Base-by-base conservation (phyloP, 495 filamentous ascomycete genomes). In the Hyaloscypha bicolor region DNA sequence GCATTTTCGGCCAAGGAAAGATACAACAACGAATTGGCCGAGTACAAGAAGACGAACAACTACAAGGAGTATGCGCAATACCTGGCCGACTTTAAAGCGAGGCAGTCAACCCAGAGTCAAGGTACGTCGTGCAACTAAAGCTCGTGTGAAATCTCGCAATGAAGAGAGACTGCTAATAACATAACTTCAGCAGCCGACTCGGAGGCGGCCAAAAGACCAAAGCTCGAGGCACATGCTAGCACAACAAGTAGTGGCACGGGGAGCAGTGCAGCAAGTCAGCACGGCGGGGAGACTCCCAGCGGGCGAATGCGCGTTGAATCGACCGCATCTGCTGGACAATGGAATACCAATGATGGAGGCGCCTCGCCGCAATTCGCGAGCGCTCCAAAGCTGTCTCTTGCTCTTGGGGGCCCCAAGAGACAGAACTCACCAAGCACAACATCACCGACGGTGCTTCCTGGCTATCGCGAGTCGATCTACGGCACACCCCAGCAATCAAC, bases 31-130 rank as follows among this genome's bases (percentile, higher is more conserved):
- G 87, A 90, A 66, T 77, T 93, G 35, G 78, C 81, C 35, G 83
- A 88, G 42, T 93, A 93, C 77, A 93, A 92, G 73, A 90, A 90
- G 75, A 93, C 91, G 8, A 66, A 76, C 60, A 77, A 79, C 53
- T 90, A 83, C 74, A 83, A 74, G 57, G 83, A 85, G 61, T 92
- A 92, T 70, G 75, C 77, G 48, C 75, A 84, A 37, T 93, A 93
- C 76, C 79, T 93, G 19, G 82, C 83, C 16, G 91, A 93, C 5
- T 93, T 93, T 78, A 91, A 88, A 71, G 82, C 83, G 30, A 89
- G 89, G 76, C 85, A 90, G 62, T 77, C 78, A 22, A 78, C 77
- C 31, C 79, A 77, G 56, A 74, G 77, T 25, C 80, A 83, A 82
- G 65, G 72, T 70, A 69, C 22, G 66, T n/a, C 8, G 5, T 66